phyloP scores from a whole-genome alignment of 2,329 filamentous ascomycete species.

The Pezicula radicicola region DNA sequence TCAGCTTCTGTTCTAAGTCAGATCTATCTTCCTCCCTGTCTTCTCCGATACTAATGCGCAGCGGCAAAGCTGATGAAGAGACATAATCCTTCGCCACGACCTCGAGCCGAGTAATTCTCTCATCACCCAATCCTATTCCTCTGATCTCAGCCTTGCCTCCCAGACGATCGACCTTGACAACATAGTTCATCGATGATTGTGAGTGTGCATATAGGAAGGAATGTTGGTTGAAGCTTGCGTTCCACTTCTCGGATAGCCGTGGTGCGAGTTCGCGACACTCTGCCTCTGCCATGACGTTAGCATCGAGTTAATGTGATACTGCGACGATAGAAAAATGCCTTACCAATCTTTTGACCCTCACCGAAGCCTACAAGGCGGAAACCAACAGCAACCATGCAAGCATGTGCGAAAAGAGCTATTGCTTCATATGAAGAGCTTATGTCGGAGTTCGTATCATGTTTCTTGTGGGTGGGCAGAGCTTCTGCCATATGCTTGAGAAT shows the following conservation, averaged over 20 bases:
- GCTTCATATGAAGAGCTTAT: slow-evolving; percentile 76
- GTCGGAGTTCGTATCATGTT: slow-evolving; percentile 54
- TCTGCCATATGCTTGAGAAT: slow-evolving; percentile 56
- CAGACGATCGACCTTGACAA: slow-evolving; percentile 78
- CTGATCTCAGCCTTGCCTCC: slow-evolving; percentile 82
- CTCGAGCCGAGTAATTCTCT: slow-evolving; percentile 78
- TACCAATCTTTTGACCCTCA: slow-evolving; percentile 75
- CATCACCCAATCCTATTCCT: slow-evolving; percentile 74
- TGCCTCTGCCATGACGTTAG: slow-evolving; percentile 40
- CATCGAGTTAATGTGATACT: slow-evolving; percentile 8
- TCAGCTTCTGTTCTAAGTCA: slow-evolving; percentile 44
- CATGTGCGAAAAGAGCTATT: slow-evolving; percentile 79
- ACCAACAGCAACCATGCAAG: slow-evolving; percentile 74
- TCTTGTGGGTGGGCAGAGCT: slow-evolving; percentile 52
- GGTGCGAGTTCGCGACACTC: slow-evolving; percentile 55
- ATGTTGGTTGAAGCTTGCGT: slow-evolving; percentile 65
- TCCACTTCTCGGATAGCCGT: slow-evolving; percentile 76
- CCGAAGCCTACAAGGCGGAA: slow-evolving; percentile 82
- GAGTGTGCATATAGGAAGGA: slow-evolving; percentile 84
- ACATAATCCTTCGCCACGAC: slow-evolving; percentile 73
- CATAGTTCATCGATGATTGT: slow-evolving; percentile 80
- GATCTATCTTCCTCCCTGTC: slow-evolving; percentile 49
- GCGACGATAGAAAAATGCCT: slow-evolving; percentile 10
- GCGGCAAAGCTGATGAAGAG: slow-evolving; percentile 52
- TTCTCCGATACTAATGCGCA: slow-evolving; percentile 48